Evolutionary conservation across 2,329 filamentous ascomycete species (phyloP), one percentile per base, ranked within the genome.

Genomic region (Phaeomoniella chlamydospora): DNA sequence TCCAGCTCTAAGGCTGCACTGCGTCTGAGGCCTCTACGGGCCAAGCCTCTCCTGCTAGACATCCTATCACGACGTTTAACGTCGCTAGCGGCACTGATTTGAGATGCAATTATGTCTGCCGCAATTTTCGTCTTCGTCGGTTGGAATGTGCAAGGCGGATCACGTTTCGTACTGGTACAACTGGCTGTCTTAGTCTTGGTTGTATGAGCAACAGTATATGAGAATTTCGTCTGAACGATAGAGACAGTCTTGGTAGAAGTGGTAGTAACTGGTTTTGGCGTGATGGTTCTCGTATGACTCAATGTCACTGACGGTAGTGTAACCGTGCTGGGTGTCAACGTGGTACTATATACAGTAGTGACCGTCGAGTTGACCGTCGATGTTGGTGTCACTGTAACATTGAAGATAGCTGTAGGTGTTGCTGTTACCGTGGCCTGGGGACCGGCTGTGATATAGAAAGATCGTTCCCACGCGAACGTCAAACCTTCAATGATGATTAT

Each of bases 381-480:
- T 14, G 35, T 16, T 12, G 10, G 14, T 15, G 43, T 41, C 34
- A 41, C 36, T 15, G 43, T 41, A 33, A 39, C 41, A 15, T 17
- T 29, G 18, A 34, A 26, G 3, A 15, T 9, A 17, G n/a, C 26
- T 11, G 6, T 17, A 15, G 15, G 29, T 22, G 29, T 32, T 10
- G 33, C 22, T 1, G 38, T 42, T 11, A 45, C 33, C 10, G 37
- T 37, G n/a, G 38, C 42, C 4, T 40, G 44, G n/a, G 43, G 42
- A 15, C 37, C 44, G 4, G 43, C 44, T 32, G 41, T 43, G 31
- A 46, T 37, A 5, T 34, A 36, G 33, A 47, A 45, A 10, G 35
- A 35, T 26, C 44, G 37, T 40, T 38, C 37, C 38, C 39, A 47
- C 10, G 44, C 44, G 18, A 47, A 45, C 2, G 41, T 43, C 37